Evolutionary conservation across 345 rosid genomes (phyloP).

Genomic region (Noccaea caerulescens): DNA sequence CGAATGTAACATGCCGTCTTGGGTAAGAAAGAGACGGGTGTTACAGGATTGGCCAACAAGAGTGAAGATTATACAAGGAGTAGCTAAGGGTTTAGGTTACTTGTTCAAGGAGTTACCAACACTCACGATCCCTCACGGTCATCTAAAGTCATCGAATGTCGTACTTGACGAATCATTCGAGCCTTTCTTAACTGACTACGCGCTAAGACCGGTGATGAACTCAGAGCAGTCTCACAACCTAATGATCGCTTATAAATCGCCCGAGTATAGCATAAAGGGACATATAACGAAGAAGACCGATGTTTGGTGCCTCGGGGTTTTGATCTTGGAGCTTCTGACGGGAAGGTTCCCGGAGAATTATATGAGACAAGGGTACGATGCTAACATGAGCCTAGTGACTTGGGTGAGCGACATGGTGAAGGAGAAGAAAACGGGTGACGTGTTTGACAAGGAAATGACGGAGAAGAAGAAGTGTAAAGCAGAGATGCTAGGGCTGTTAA

Average conservation of each 20-base stretch:
- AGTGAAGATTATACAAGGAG: conserved; percentile 64
- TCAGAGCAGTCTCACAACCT: conserved; percentile 61
- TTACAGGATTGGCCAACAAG: conserved; percentile 70
- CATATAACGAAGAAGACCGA: conserved; percentile 61
- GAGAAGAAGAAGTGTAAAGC: conserved; percentile 57
- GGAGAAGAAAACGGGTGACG: conserved; percentile 57
- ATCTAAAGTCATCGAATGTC: conserved; percentile 80
- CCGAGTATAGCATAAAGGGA: conserved; percentile 56
- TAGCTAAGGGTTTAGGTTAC: conserved; percentile 63
- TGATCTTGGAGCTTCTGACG: conserved; percentile 64
- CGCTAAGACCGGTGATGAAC: conserved; percentile 66
- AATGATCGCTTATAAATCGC: conserved; percentile 73
- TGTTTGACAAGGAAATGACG: conserved; percentile 67
- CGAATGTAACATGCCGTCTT: too few relatives aligned
- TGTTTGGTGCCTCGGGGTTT: conserved; percentile 70
- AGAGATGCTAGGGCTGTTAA: conserved; percentile 63
- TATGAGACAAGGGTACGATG: conserved; percentile 50
- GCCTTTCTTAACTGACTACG: conserved; percentile 64
- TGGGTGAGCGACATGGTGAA: conserved; percentile 74
- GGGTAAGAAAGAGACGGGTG: too few relatives aligned
- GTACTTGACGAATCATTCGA: conserved; percentile 55
- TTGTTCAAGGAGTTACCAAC: conserved; percentile 64
- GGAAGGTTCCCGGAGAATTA: conserved; percentile 75
- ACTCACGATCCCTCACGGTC: conserved; percentile 67
- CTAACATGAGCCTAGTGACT: conserved; percentile 50